Evolutionary conservation across 139 green algal species (phyloP), one percentile per base, ranked within the genome.

Genomic region (Klebsormidium nitens): DNA sequence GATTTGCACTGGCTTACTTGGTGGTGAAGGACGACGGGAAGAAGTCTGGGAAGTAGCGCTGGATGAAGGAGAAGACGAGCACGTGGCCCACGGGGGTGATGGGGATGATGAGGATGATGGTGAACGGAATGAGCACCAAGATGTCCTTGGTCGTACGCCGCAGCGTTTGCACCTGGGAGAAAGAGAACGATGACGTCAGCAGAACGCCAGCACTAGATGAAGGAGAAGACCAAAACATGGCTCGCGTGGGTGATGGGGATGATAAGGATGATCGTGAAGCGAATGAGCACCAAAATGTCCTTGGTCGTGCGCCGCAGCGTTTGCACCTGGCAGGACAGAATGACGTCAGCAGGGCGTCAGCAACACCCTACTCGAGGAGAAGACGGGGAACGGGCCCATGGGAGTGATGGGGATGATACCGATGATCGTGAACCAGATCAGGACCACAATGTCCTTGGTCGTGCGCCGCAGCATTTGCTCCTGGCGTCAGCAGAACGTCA

Each of bases 351-450:
- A n/a, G n/a, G n/a, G n/a, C n/a, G n/a, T n/a, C n/a, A n/a, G n/a
- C n/a, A n/a, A n/a, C n/a, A n/a, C n/a, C n/a, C n/a, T n/a, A n/a
- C n/a, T n/a, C n/a, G n/a, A 96, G 37, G 87, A 84, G 77, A 97
- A 99, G 28, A 98, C 84, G 8, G 97, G 82, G 34, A 99, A 94
- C 76, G 98, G 94, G 42, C 94, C 94, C 48, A 98, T 83, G 1
- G 94, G 94, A 1, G 91, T 96, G 26, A 99, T 76, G 3, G 94
- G 94, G 17, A 91, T 82, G 76, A 99, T 95, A 31, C 98, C 86
- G 80, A 99, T 99, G 83, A 97, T 92, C 73, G 85, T 87, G 76
- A 98, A 99, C 44, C 91, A 91, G 23, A 98, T 83, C 72, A 99
- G 96, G 5, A 87, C 87, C 0, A 96, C 78, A 49, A 98, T 29